Percentiles rank a stretch among this genome's conserved stretches.
phyloP scores from a whole-genome alignment of 805 yeast genomes.

The Kodamaea nitidulidarum region DNA sequence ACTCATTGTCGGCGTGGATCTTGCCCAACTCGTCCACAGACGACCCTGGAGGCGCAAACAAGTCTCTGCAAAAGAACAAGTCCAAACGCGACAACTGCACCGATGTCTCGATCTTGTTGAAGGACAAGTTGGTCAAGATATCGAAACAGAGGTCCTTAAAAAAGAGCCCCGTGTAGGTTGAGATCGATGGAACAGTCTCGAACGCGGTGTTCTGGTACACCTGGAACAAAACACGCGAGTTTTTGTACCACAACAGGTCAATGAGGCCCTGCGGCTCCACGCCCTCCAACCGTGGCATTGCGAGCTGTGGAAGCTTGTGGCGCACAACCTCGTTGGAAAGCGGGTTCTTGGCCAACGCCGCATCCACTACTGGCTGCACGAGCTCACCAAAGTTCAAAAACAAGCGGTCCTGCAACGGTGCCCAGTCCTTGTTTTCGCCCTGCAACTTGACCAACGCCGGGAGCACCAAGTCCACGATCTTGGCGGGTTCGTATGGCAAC shows the following conservation, averaged over 20 bases:
- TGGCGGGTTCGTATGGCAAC: conserved; percentile 50
- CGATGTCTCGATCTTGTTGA: conserved; percentile 83
- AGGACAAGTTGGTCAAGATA: conserved; percentile 73
- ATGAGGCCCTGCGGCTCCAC: conserved; percentile 32
- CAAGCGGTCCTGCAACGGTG: conserved; percentile 26
- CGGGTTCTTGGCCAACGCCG: conserved; percentile 30
- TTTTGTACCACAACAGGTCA: conserved; percentile 60
- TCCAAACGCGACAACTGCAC: conserved; percentile 76
- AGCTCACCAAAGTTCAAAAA: conserved; percentile 32
- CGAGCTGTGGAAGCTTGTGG: conserved; percentile 38
- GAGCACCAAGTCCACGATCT: conserved; percentile 45
- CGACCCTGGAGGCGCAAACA: conserved; percentile 58
- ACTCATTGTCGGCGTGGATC: conserved; percentile 36
- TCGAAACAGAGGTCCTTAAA: conserved; percentile 75
- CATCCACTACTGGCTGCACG: conserved; percentile 30
- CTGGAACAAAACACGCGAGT: conserved; percentile 58
- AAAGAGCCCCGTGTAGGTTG: conserved; percentile 45
- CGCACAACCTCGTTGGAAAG: conserved; percentile 37
- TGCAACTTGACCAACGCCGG: conserved; percentile 43
- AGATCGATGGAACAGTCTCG: conserved; percentile 50
- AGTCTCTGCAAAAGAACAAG: conserved; percentile 59
- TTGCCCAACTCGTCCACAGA: conserved; percentile 63
- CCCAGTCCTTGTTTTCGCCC: conserved; percentile 39
- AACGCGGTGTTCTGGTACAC: conserved; percentile 56
- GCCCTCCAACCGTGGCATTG: conserved; percentile 23